Percentiles rank a stretch among this genome's conserved stretches.
phyloP scores from a whole-genome alignment of 441 rosid species.

The Mallotus repandus region DNA sequence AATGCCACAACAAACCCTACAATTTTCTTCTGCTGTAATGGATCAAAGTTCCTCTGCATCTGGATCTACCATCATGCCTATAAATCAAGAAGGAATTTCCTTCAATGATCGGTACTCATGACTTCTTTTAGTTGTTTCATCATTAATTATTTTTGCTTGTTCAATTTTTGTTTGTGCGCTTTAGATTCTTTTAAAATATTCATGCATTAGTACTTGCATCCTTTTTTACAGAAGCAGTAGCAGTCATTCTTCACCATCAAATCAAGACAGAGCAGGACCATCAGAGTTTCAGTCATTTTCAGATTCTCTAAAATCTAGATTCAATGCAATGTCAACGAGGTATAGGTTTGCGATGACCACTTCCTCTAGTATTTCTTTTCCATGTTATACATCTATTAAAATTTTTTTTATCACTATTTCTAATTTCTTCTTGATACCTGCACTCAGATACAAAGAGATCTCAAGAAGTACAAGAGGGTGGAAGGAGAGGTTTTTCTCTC shows the following conservation, averaged over 20 bases:
- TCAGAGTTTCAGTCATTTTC: conserved; percentile 84
- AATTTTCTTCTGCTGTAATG: conserved; percentile 25
- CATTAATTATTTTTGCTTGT: neutral
- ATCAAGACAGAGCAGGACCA: conserved; percentile 79
- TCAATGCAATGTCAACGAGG: conserved; percentile 80
- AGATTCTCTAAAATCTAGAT: conserved; percentile 68
- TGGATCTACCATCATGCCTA: conserved; percentile 25
- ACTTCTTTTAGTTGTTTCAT: neutral
- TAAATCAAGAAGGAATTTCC: conserved; percentile 35
- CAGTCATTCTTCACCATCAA: conserved; percentile 32
- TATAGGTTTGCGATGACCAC: conserved; percentile 16
- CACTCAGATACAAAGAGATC: conserved; percentile 57
- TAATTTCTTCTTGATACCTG: neutral
- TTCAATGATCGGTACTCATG: conserved; percentile 38
- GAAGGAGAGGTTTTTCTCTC: conserved; percentile 74
- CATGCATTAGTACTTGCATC: too few species aligned
- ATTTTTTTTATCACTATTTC: neutral
- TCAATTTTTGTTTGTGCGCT: neutral
- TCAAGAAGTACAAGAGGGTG: conserved; percentile 72
- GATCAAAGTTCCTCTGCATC: conserved; percentile 39
- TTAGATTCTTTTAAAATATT: neutral
- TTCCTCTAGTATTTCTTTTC: neutral
- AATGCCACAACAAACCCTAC: conserved; percentile 28
- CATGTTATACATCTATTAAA: neutral
- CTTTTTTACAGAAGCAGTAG: conserved; percentile 34